Percentiles rank a stretch among this genome's conserved stretches.
Conservation (phyloP, 78 protist species). For the Emiliania huxleyi region DNA sequence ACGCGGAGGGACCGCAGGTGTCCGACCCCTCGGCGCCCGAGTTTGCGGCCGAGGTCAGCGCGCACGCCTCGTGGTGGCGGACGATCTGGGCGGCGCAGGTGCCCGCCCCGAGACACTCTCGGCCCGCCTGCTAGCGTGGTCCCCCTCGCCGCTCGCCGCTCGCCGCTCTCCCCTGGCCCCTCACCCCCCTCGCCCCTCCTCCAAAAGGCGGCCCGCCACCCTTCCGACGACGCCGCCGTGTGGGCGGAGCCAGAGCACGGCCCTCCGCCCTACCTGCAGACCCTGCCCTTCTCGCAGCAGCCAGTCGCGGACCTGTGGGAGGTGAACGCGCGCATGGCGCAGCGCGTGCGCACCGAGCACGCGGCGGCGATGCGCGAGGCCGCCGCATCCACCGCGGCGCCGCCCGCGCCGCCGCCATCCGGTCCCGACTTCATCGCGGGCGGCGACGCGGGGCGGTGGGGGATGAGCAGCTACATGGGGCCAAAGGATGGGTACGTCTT, state of each 20-base stretch:
- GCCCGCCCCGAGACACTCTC: too few species aligned
- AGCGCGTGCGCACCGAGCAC: background rate
- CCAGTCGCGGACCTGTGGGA: background rate
- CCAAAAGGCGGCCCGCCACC: background rate
- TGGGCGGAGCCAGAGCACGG: background rate
- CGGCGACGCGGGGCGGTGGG: background rate
- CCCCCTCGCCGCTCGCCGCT: too few species aligned
- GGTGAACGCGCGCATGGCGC: background rate
- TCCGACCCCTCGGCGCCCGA: background rate
- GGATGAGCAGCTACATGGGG: background rate
- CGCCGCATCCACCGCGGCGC: background rate
- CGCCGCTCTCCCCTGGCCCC: too few species aligned
- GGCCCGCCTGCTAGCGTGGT: too few species aligned
- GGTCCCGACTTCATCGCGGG: background rate
- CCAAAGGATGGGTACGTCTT: background rate
- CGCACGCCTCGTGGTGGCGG: background rate
- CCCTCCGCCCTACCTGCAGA: slow-evolving; percentile 13
- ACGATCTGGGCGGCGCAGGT: background rate
- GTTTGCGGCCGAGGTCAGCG: background rate
- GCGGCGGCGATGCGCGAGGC: background rate
- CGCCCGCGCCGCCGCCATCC: background rate
- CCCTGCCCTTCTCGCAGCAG: background rate
- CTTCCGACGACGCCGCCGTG: background rate
- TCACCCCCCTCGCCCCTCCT: too few species aligned
- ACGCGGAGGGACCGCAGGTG: background rate